A percentile compares a stretch with the other conserved stretches of the same genome.
Conservation (phyloP, 768 basidiomycete species). For the Agrocybe chaxingu region DNA sequence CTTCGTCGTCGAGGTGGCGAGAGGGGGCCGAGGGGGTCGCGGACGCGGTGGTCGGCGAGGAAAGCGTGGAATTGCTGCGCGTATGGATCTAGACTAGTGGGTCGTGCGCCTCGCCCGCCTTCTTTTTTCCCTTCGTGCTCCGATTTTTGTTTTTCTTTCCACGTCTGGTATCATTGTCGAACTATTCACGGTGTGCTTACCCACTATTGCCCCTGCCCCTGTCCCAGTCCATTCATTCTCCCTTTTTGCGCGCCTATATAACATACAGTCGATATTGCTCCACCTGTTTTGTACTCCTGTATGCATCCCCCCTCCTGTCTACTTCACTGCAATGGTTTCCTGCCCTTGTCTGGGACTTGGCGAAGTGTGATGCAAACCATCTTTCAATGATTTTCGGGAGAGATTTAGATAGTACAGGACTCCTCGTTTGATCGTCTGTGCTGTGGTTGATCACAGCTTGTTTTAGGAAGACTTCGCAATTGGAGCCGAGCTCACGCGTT, state of each 20-base stretch:
- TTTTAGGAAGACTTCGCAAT: slow-evolving; percentile 9
- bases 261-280: slow-evolving; percentile 1
- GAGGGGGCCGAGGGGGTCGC: slow-evolving; percentile 35
- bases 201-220: background rate
- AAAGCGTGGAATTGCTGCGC: slow-evolving; percentile 32
- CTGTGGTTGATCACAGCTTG: slow-evolving; percentile 8
- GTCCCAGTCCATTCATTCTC: background rate
- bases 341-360: no score
- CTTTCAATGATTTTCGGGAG: no score
- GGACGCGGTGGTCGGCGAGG: slow-evolving; percentile 36
- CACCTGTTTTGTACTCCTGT: slow-evolving; percentile 2
- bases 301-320: background rate
- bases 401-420: no score
- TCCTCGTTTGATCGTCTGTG: no score
- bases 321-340: no score
- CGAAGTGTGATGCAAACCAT: no score
- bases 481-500: slow-evolving; percentile 21
- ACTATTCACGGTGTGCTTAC: background rate
- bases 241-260: background rate
- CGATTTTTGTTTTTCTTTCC: slow-evolving; percentile 3
- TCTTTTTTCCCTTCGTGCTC: slow-evolving; percentile 8
- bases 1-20: slow-evolving; percentile 30
- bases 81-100: slow-evolving; percentile 55
- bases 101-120: slow-evolving; percentile 6
- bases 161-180: slow-evolving; percentile 3